Evolutionary conservation across 2,329 filamentous ascomycete species (phyloP).

Genomic region (Clarireedia paspali): DNA sequence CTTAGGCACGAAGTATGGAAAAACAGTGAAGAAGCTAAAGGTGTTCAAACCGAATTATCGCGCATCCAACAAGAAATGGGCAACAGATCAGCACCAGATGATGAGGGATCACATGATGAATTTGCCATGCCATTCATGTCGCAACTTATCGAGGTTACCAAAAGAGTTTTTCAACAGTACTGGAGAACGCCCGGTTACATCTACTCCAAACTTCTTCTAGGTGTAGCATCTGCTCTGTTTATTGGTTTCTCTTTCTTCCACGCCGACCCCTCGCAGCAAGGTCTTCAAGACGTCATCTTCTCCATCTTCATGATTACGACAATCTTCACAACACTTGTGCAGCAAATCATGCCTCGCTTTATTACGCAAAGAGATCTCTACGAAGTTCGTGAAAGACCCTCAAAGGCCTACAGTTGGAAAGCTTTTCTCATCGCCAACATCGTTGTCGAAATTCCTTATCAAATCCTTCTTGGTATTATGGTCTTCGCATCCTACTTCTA

Average conservation of each 20-base stretch:
- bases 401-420: conserved; percentile 31
- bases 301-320: conserved; percentile 64
- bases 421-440: conserved; percentile 40
- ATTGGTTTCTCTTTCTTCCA: conserved; percentile 64
- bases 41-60: conserved; percentile 29
- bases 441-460: conserved; percentile 79
- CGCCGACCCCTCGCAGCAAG: conserved; percentile 50
- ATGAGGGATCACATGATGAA: conserved; percentile 44
- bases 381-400: conserved; percentile 39
- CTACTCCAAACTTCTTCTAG: conserved; percentile 59
- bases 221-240: conserved; percentile 42
- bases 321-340: conserved; percentile 58
- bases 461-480: conserved; percentile 64
- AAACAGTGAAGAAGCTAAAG: conserved; percentile 27
- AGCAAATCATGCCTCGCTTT: conserved; percentile 65
- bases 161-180: conserved; percentile 68
- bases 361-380: conserved; percentile 62
- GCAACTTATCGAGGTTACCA: conserved; percentile 58
- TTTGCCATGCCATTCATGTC: conserved; percentile 67
- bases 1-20: conserved; percentile 33
- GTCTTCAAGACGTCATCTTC: conserved; percentile 66
- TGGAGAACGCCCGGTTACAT: conserved; percentile 73
- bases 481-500: conserved; percentile 83
- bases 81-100: conserved; percentile 49
- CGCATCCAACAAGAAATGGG: conserved; percentile 20